Evolutionary conservation across 139 green algal species (phyloP).

Genomic region (Penium margaritaceum): DNA sequence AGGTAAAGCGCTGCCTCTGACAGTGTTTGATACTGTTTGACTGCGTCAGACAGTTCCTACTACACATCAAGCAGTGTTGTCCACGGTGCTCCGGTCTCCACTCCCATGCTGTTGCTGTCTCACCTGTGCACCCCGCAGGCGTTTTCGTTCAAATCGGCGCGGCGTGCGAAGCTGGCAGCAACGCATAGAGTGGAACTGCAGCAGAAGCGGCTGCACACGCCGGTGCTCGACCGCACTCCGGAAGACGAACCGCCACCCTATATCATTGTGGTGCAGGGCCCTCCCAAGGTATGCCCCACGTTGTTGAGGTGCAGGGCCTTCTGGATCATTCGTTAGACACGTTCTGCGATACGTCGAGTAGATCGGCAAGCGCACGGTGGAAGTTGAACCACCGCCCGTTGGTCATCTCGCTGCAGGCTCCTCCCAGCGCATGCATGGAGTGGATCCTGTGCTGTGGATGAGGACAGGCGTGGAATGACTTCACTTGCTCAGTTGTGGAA

Average conservation of each 20-base stretch:
- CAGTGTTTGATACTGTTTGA: neutral
- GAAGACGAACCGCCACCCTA: constrained; percentile 77
- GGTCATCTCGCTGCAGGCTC: no score
- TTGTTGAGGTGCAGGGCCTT: no score
- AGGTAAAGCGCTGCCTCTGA: neutral
- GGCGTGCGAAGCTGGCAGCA: constrained; percentile 58
- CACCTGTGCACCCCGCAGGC: no score
- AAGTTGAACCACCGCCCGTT: no score
- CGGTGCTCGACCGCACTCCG: constrained; percentile 50
- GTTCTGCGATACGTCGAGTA: no score
- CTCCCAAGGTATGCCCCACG: constrained; percentile 57
- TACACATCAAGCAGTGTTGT: neutral
- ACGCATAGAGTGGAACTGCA: constrained; percentile 78
- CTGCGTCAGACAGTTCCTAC: neutral
- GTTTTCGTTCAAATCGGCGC: constrained; percentile 35
- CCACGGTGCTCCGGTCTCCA: neutral
- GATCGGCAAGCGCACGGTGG: no score
- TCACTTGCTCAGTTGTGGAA: no score
- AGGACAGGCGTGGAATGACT: no score
- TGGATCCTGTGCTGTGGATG: no score
- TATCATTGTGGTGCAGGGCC: constrained; percentile 90
- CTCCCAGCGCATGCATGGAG: no score
- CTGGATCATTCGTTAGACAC: no score
- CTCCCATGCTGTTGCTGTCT: neutral
- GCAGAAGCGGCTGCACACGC: constrained; percentile 74